Evolutionary conservation across 1,284 basidiomycete species (phyloP).

Genomic region (Phaffia rhodozyma): DNA sequence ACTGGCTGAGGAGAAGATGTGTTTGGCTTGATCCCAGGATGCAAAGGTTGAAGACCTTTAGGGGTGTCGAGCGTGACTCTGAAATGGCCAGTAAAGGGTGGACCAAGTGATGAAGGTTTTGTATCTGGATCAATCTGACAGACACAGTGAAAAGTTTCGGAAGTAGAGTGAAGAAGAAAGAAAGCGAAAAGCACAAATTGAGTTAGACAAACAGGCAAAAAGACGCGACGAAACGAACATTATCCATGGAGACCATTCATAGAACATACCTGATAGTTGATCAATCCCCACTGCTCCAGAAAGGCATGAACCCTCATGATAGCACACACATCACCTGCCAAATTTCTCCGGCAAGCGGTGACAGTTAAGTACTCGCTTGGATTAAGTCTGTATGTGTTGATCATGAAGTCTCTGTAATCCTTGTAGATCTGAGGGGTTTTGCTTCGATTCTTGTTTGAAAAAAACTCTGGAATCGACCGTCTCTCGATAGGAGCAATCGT

Average conservation of each 20-base stretch:
- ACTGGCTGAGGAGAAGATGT: conserved; percentile 14
- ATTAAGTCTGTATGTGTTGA: conserved; percentile 92
- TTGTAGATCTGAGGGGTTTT: conserved; percentile 98
- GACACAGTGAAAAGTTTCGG: conserved; percentile 23
- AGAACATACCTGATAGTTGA: conserved; percentile 83
- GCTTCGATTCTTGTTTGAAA: conserved; percentile 85
- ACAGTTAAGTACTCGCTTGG: conserved; percentile 95
- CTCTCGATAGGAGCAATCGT: conserved; percentile 87
- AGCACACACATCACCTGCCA: conserved; percentile 96
- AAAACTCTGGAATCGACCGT: conserved; percentile 92
- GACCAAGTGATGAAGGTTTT: conserved; percentile 82
- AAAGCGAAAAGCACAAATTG: not conserved
- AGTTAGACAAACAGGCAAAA: not conserved
- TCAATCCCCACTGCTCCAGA: conserved; percentile 95
- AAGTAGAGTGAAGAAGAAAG: conserved; percentile 19
- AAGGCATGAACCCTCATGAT: conserved; percentile 99
- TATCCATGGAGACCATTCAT: not conserved
- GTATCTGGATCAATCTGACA: conserved; percentile 89
- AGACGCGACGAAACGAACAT: not conserved
- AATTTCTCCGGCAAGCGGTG: conserved; percentile 87
- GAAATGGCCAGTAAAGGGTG: conserved; percentile 98
- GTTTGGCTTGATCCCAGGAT: conserved; percentile 63
- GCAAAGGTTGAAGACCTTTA: conserved; percentile 84
- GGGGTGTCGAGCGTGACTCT: conserved; percentile 95
- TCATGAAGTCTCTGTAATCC: conserved; percentile 99